A percentile compares a stretch with the other conserved stretches of the same genome.
phyloP scores from a whole-genome alignment of 371 early-diverging fungal genomes.

The Mortierella sp. region DNA sequence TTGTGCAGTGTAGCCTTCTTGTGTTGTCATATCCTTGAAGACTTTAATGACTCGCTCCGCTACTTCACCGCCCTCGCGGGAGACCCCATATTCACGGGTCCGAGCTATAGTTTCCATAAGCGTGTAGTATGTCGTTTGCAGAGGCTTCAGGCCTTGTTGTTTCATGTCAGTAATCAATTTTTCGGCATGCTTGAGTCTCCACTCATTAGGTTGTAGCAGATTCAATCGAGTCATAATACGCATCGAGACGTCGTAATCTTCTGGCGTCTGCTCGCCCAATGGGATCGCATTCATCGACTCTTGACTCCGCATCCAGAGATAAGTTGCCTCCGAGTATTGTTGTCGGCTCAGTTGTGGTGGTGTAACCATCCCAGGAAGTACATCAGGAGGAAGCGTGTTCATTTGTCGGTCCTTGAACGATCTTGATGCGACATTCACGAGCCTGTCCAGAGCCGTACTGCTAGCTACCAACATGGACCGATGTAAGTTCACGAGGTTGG shows the following conservation, averaged over 20 bases:
- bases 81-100: slow-evolving; percentile 34
- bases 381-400: slow-evolving; percentile 26
- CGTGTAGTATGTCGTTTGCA: slow-evolving; percentile 28
- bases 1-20: slow-evolving; percentile 15
- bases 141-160: slow-evolving; percentile 20
- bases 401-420: slow-evolving; percentile 34
- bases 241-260: slow-evolving; percentile 43
- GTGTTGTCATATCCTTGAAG: slow-evolving; percentile 26
- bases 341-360: slow-evolving; percentile 29
- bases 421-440: slow-evolving; percentile 19
- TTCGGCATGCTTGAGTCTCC: slow-evolving; percentile 16
- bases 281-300: slow-evolving; percentile 23
- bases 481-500: slow-evolving; percentile 8
- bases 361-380: slow-evolving; percentile 33
- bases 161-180: slow-evolving; percentile 26
- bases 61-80: slow-evolving; percentile 22
- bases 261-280: slow-evolving; percentile 11
- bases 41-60: slow-evolving; percentile 22
- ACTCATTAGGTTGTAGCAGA: slow-evolving; percentile 25
- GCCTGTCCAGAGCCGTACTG: slow-evolving; percentile 30
- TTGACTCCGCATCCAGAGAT: slow-evolving; percentile 13
- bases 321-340: slow-evolving; percentile 29
- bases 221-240: slow-evolving; percentile 30
- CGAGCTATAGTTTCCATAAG: slow-evolving; percentile 46
- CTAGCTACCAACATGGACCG: slow-evolving; percentile 29